Evolutionary conservation across 768 basidiomycete genomes (phyloP), one percentile per base, ranked within the genome.

Genomic region (Lentinula sp.): DNA sequence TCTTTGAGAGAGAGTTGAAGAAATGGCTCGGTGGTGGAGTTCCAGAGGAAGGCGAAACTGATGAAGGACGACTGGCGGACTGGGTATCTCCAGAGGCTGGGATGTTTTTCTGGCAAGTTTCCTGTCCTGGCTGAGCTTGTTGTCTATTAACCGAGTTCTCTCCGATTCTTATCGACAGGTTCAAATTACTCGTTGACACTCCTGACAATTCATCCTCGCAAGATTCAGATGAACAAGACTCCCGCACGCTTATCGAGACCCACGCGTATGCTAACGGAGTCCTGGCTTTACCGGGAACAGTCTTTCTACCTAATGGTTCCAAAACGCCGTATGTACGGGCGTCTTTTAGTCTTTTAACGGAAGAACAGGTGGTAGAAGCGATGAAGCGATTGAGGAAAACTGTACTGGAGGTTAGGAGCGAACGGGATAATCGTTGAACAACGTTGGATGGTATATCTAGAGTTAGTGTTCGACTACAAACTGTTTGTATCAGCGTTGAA

Each of bases 271-370:
- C 86, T 65, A 82, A 83, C 23, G 94, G 93, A 18, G 90, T 97
- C 7, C 83, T 97, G n/a, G 93, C 91, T 16, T 80, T 97, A 10
- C 95, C 95, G 0, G 95, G 95, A 15, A 86, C 82, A 1, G 85
- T 85, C 18, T 95, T 95, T 76, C 77, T 88, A 60, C 92, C 94
- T 15, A 84, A 81, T 62, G 86, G 84, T 11, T 74, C 81, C 43
- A 84, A 80, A 69, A 87, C 88, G 6, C 77, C 85, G 23, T 91
- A 88, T 69, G 89, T 95, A 32, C 81, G 95, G 46, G 91, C 91
- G 16, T 79, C 90, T 42, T 97, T 96, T 74, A 91, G 90, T 68
- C 70, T 90, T 61, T 75, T 84, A 18, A 75, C 76, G 1, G 82
- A 82, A 59, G 82, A 84, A 37, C 83, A 93, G 45, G 86, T 91